A percentile compares a stretch with the other conserved stretches of the same genome.
These are phyloP conservation scores for Pythium phragmitis DNA, from an alignment of 352 stramenopile genomes.

Conservation along the genomic window DNA sequence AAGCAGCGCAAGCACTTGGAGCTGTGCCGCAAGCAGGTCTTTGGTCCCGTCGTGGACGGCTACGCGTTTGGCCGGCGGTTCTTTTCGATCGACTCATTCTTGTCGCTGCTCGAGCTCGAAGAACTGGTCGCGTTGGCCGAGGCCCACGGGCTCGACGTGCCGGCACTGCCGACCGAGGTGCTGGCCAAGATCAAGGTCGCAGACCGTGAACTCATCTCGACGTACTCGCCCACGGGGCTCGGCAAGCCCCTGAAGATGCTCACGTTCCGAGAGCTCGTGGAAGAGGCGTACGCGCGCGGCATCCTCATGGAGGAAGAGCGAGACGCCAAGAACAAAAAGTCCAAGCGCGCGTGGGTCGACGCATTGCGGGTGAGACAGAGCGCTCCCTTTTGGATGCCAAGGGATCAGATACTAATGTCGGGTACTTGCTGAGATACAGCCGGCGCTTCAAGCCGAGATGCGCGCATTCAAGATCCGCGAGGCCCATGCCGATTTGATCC, in stretches of 20 bases:
- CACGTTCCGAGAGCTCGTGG: constrained; percentile 60
- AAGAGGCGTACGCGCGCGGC: constrained; percentile 47
- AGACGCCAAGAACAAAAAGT: constrained; percentile 53
- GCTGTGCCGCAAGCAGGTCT: constrained; percentile 20
- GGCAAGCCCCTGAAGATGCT: constrained; percentile 55
- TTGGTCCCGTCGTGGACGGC: constrained; percentile 32
- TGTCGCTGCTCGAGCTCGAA: constrained; percentile 44
- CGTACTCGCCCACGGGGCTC: constrained; percentile 31
- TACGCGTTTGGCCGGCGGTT: constrained; percentile 73
- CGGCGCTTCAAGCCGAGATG: constrained; percentile 33
- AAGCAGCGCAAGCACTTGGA: constrained; percentile 18
- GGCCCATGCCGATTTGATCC: constrained; percentile 44
- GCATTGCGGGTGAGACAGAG: constrained; percentile 31
- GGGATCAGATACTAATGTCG: background rate
- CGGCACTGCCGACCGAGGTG: constrained; percentile 36
- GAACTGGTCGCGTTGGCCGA: constrained; percentile 42
- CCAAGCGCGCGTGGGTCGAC: constrained; percentile 60
- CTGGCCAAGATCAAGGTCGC: constrained; percentile 40
- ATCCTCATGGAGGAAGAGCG: constrained; percentile 36
- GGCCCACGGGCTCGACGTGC: constrained; percentile 28
- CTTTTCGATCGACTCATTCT: constrained; percentile 48
- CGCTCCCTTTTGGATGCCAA: background rate
- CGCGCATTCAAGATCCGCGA: constrained; percentile 32
- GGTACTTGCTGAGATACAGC: constrained; percentile 15
- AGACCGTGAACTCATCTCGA: constrained; percentile 50